A percentile compares a stretch with the other conserved stretches of the same genome.
Conservation (phyloP, 768 basidiomycete genomes). For the Podaxis mareebaensis region DNA sequence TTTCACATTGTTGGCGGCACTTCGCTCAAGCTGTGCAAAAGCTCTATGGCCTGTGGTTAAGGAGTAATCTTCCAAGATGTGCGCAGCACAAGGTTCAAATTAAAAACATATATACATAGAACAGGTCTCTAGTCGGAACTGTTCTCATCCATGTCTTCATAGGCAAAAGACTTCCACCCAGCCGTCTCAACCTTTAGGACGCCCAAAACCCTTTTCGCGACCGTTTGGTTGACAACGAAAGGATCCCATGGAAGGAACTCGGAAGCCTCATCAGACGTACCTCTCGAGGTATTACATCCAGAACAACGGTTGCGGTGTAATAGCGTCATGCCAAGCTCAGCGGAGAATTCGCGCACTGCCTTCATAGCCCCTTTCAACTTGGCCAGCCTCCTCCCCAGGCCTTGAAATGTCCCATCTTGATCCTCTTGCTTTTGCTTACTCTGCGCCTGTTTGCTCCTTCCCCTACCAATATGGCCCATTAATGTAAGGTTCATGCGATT, state of each 20-base stretch:
- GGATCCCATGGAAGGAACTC: background rate
- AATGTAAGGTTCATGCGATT: too few relatives aligned
- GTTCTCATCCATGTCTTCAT: background rate
- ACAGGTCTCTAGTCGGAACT: too few relatives aligned
- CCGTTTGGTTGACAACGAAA: background rate
- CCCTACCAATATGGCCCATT: too few relatives aligned
- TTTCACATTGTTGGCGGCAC: background rate
- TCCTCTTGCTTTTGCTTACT: too few relatives aligned
- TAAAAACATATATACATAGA: too few relatives aligned
- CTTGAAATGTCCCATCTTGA: too few relatives aligned
- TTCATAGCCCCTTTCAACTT: background rate
- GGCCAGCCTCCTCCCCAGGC: too few relatives aligned
- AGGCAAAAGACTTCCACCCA: background rate
- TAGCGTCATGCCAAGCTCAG: background rate
- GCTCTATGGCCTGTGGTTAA: background rate
- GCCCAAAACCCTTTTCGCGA: background rate
- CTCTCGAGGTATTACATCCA: background rate
- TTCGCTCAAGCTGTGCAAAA: background rate
- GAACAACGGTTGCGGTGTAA: background rate
- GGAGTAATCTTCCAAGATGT: background rate
- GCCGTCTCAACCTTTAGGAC: background rate
- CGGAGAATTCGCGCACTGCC: background rate
- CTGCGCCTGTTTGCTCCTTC: too few relatives aligned
- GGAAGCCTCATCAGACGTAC: background rate
- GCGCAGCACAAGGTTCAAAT: background rate